These are phyloP conservation scores for Bathelium albidoporum DNA, from an alignment of 495 filamentous ascomycete species.

Conservation along the genomic window DNA sequence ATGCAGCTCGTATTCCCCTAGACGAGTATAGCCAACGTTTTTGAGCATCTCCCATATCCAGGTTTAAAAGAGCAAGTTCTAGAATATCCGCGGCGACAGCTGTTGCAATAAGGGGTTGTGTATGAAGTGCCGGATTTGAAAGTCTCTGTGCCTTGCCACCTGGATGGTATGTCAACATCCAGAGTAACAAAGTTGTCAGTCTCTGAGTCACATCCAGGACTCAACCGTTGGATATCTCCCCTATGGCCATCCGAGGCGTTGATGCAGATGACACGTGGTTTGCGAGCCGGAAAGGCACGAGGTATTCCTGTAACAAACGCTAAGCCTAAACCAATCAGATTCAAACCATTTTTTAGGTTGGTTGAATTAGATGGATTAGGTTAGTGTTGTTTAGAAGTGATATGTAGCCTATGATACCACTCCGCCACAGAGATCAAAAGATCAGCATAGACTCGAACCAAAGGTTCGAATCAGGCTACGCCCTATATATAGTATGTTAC, in stretches of 20 bases:
- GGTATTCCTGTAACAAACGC: no score
- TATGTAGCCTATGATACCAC: no score
- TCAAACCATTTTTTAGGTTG: no score
- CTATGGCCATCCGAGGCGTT: neutral
- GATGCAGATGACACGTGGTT: neutral
- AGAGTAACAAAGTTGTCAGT: neutral
- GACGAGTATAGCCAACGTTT: neutral
- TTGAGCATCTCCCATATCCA: neutral
- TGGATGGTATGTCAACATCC: neutral
- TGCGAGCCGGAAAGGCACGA: neutral
- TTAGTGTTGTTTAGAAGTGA: no score
- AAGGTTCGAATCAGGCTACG: no score
- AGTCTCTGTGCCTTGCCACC: neutral
- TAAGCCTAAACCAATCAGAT: no score
- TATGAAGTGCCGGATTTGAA: neutral
- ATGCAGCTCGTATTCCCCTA: neutral
- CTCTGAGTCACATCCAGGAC: neutral
- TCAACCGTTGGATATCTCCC: neutral
- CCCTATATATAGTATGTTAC: no score
- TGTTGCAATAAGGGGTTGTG: neutral
- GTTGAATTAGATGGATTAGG: no score
- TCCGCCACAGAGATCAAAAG: no score
- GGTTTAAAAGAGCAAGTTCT: neutral
- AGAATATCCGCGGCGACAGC: neutral
- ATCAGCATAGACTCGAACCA: no score